A percentile compares a stretch with the other conserved stretches of the same genome.
Evolutionary conservation across 2,329 filamentous ascomycete genomes (phyloP).

Genomic region (Claviceps arundinis): DNA sequence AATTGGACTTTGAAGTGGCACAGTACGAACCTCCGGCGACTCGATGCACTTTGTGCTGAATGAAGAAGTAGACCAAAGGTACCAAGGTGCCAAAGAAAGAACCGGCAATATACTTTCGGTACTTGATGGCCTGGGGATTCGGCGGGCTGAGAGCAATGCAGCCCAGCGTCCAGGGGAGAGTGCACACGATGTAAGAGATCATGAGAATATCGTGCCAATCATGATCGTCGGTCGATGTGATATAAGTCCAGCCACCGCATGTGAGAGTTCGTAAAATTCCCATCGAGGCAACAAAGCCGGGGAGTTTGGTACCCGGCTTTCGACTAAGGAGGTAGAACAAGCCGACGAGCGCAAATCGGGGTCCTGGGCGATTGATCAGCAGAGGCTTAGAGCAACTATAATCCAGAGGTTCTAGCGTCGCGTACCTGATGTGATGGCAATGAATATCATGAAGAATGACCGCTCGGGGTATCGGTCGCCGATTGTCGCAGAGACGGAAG

Average conservation of each 20-base stretch:
- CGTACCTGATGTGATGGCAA: conserved; percentile 82
- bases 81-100: conserved; percentile 85
- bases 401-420: background rate
- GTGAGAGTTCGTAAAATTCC: conserved; percentile 83
- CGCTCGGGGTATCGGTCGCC: conserved; percentile 94
- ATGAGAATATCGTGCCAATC: conserved; percentile 99
- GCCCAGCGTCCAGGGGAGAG: conserved; percentile 87
- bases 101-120: conserved; percentile 70
- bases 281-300: conserved; percentile 66
- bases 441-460: conserved; percentile 94
- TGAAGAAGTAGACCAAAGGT: conserved; percentile 90
- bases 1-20: background rate
- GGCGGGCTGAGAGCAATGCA: conserved; percentile 79
- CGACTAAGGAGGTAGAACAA: conserved; percentile 86
- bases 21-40: conserved; percentile 68
- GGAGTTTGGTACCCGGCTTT: conserved; percentile 58
- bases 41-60: conserved; percentile 95
- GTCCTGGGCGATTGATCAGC: conserved; percentile 39
- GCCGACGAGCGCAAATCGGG: conserved; percentile 79
- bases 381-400: background rate
- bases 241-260: conserved; percentile 95
- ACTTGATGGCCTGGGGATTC: conserved; percentile 71
- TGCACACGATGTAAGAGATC: conserved; percentile 93
- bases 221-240: conserved; percentile 96
- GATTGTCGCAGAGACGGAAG: conserved; percentile 91